Evolutionary conservation across 192 early-diverging fungal genomes (phyloP), one percentile per base, ranked within the genome.

Genomic region (Jimgerdemannia lactiflua): DNA sequence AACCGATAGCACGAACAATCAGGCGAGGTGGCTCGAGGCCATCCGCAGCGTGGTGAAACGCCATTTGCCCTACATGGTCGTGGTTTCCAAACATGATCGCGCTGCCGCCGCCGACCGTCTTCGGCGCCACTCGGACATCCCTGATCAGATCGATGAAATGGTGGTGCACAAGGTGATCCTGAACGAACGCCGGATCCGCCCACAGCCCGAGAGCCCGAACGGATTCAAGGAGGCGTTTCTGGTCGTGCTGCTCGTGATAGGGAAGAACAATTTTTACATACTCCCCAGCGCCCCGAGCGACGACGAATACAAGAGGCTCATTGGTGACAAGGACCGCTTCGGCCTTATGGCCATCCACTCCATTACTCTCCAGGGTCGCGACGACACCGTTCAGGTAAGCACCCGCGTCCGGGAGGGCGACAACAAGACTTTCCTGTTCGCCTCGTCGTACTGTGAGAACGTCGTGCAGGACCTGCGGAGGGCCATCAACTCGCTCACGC

Each of bases 201-300:
- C 54, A 3, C 4, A 64, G 29, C 67, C 71, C 39, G 19, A 64
- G 14, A 73, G 67, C 17, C 54, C 69, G 11, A 44, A 67, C 0
- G 43, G 43, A 4, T 64, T 72, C 64, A 77, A 77, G 63, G 80
- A 81, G 64, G 42, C 77, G 3, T 81, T 74, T 54, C 17, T 29
- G 3, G 49, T 67, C 10, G 67, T 81, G 7, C 29, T 75, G 3
- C 63, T 81, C 4, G 80, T 76, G 18, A 71, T 81, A 43, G 80
- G 80, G 19, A 74, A 75, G 64, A 74, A 70, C 67, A 81, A 76
- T 43, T 63, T 81, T 8, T 81, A 81, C 43, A 29, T 81, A 3
- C 66, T 78, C 20, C 80, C 80, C 42, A 64, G 20, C 3, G 67
- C 39, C 6, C 7, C 11, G 17, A n/a, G 39, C 20, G 70, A 72